Evolutionary conservation across 176 grass and related monocot genomes (phyloP).

Genomic region (Phoenix roebelenii): DNA sequence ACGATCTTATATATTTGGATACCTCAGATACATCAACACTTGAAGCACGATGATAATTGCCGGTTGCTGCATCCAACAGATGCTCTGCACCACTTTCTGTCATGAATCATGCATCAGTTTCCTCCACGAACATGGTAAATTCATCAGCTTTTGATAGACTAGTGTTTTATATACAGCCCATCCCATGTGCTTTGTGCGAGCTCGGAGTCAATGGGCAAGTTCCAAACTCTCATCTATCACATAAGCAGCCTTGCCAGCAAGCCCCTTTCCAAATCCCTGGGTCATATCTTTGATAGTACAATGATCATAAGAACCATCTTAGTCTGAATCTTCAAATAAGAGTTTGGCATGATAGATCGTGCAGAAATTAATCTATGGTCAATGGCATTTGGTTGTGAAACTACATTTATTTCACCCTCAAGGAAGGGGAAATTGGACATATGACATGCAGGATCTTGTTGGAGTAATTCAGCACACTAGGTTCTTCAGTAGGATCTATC

Average conservation of each 20-base stretch:
- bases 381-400: not conserved
- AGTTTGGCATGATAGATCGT: not conserved
- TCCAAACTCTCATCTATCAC: constrained; percentile 13
- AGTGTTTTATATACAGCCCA: constrained; percentile 16
- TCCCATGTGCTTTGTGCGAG: constrained; percentile 23
- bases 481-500: constrained; percentile 15
- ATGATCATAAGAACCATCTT: constrained; percentile 10
- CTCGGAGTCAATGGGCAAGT: constrained; percentile 25
- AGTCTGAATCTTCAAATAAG: not conserved
- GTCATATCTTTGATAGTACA: constrained; percentile 22
- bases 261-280: constrained; percentile 18
- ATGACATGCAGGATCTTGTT: constrained; percentile 13
- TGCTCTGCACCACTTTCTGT: constrained; percentile 14
- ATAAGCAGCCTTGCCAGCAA: not conserved
- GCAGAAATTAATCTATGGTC: not conserved
- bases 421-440: not conserved
- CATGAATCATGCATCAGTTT: constrained; percentile 16
- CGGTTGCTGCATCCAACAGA: constrained; percentile 11
- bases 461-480: constrained; percentile 4
- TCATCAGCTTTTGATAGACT: constrained; percentile 11
- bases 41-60: no score
- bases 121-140: not conserved
- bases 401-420: constrained; percentile 10
- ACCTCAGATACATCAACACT: no score
- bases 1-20: no score